Conservation (phyloP, 768 basidiomycete species). For the Auricularia sp. region DNA sequence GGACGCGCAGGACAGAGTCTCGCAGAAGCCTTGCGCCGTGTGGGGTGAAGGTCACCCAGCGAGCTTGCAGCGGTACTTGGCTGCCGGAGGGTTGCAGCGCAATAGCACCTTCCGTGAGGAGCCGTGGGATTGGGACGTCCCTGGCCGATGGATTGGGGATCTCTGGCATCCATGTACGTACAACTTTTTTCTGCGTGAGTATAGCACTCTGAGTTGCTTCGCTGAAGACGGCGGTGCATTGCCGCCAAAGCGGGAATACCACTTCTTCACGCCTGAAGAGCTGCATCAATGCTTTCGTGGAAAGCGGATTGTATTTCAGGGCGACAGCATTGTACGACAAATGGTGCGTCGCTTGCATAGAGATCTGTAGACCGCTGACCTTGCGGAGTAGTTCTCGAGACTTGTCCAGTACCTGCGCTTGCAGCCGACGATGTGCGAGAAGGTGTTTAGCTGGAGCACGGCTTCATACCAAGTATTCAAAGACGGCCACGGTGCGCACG, state of each 20-base stretch:
- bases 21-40: not conserved
- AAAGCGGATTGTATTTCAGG: not conserved
- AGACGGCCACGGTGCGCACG: not conserved
- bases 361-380: not conserved
- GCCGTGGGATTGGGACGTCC: constrained; percentile 1
- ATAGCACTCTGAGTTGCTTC: not conserved
- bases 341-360: not conserved
- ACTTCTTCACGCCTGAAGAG: constrained; percentile 1
- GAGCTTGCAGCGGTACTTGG: not conserved
- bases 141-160: not conserved
- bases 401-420: not conserved
- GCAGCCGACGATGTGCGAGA: not conserved
- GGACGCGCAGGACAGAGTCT: not conserved
- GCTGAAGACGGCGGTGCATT: not conserved
- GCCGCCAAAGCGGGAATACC: not conserved
- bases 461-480: not conserved
- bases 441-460: not conserved
- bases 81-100: not conserved
- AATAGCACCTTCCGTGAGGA: not conserved
- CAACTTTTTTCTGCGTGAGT: not conserved
- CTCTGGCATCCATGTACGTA: not conserved
- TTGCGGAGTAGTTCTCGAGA: not conserved
- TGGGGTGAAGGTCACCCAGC: not conserved
- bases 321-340: not conserved
- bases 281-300: not conserved